phyloP scores from a whole-genome alignment of 2,329 filamentous ascomycete genomes.

The Cladophialophora psammophila region DNA sequence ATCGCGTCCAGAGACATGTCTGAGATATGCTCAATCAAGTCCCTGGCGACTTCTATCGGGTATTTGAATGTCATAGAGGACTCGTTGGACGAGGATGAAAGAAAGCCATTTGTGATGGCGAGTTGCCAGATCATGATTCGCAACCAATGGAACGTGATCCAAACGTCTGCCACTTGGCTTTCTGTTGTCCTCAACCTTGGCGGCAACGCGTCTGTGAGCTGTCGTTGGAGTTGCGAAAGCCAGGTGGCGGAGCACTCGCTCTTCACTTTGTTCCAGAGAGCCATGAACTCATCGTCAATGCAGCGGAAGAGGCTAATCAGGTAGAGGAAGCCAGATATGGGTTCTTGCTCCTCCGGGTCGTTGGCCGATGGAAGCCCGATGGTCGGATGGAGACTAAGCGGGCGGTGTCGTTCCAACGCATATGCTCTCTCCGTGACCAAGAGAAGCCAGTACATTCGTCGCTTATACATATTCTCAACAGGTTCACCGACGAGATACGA shows the following conservation, averaged over 20 bases:
- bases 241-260: conserved; percentile 65
- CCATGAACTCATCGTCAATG: conserved; percentile 70
- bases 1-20: conserved; percentile 75
- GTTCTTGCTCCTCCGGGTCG: conserved; percentile 65
- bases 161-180: conserved; percentile 43
- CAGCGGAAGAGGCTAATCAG: conserved; percentile 70
- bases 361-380: conserved; percentile 65
- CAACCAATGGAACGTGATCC: conserved; percentile 74
- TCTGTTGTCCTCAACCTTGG: conserved; percentile 37
- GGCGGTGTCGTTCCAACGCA: conserved; percentile 70
- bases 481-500: conserved; percentile 65
- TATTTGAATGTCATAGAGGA: conserved; percentile 69
- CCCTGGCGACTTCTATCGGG: conserved; percentile 67
- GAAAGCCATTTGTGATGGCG: conserved; percentile 69
- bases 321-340: conserved; percentile 64
- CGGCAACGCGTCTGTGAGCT: conserved; percentile 45
- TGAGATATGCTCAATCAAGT: conserved; percentile 70
- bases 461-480: conserved; percentile 67
- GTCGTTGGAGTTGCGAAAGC: conserved; percentile 66
- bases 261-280: conserved; percentile 71
- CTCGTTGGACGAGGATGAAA: conserved; percentile 67
- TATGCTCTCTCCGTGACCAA: conserved; percentile 76
- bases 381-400: conserved; percentile 70
- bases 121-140: conserved; percentile 76
- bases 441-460: conserved; percentile 76